Conservation (phyloP, 163 green algal species). For the Dunaliella salina region DNA sequence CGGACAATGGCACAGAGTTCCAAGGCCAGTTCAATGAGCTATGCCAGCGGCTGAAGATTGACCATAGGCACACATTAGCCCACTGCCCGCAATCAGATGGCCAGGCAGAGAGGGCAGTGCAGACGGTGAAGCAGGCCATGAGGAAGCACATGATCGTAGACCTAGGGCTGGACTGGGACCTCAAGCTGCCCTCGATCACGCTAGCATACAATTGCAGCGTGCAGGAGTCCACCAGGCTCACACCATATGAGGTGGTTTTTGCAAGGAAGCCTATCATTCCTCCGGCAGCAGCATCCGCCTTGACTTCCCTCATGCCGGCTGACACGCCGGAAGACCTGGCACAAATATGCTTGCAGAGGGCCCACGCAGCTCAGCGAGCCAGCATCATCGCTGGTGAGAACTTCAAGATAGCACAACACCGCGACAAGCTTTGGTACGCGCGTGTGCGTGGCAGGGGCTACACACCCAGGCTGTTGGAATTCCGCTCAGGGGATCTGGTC, state of each 20-base stretch:
- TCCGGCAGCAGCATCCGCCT: too few species aligned
- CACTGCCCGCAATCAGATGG: conserved; percentile 32
- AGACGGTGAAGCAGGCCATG: conserved; percentile 12
- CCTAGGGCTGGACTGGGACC: too few species aligned
- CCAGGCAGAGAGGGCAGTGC: conserved; percentile 14
- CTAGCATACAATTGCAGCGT: too few species aligned
- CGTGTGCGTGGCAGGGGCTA: conserved; percentile 10
- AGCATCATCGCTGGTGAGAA: conserved; percentile 14
- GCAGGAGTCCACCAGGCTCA: too few species aligned
- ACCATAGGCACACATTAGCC: conserved; percentile 23
- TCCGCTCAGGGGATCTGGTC: conserved; percentile 24
- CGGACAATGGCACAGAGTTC: conserved; percentile 30
- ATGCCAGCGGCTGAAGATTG: conserved; percentile 15
- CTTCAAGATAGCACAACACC: conserved; percentile 36
- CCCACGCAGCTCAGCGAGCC: not conserved
- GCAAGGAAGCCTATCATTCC: too few species aligned
- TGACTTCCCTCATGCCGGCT: too few species aligned
- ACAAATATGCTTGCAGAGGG: too few species aligned
- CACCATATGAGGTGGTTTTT: too few species aligned
- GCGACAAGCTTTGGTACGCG: conserved; percentile 28
- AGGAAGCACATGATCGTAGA: too few species aligned
- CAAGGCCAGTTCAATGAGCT: conserved; percentile 21
- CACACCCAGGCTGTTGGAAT: not conserved
- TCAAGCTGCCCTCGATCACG: too few species aligned
- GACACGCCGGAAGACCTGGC: too few species aligned